A percentile compares a stretch with the other conserved stretches of the same genome.
Evolutionary conservation across 164 flowering plant genomes (phyloP).

Genomic region (Aristolochia fimbriata): DNA sequence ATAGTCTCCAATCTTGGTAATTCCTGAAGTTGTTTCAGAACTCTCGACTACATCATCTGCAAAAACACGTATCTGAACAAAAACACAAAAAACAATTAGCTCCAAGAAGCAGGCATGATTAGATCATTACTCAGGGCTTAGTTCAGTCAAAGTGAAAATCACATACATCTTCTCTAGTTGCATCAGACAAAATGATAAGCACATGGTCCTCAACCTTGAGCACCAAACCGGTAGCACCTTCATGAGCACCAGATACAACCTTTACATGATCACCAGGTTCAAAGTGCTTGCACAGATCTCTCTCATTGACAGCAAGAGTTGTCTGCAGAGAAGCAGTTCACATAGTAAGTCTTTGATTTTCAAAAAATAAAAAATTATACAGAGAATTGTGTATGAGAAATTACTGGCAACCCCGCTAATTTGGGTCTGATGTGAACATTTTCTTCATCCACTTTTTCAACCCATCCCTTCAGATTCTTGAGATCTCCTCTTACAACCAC

Average conservation of each 20-base stretch:
- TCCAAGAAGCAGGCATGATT: too few relatives aligned
- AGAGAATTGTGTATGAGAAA: neutral
- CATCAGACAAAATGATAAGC: slow-evolving; percentile 76
- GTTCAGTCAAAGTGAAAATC: neutral
- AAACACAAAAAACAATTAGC: neutral
- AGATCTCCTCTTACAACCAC: slow-evolving; percentile 87
- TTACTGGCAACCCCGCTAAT: slow-evolving; percentile 72
- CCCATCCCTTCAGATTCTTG: slow-evolving; percentile 83
- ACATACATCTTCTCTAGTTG: slow-evolving; percentile 91
- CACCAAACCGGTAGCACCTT: slow-evolving; percentile 98
- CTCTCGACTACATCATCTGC: slow-evolving; percentile 95
- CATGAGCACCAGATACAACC: slow-evolving; percentile 82
- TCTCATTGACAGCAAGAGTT: slow-evolving; percentile 75
- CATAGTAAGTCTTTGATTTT: neutral
- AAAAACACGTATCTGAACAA: slow-evolving; percentile 73
- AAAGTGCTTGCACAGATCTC: slow-evolving; percentile 86
- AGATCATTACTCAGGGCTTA: too few relatives aligned
- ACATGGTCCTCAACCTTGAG: slow-evolving; percentile 88
- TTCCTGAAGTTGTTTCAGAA: slow-evolving; percentile 91
- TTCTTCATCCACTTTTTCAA: slow-evolving; percentile 95
- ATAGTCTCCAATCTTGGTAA: slow-evolving; percentile 86
- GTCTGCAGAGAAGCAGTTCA: slow-evolving; percentile 22
- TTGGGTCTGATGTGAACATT: slow-evolving; percentile 76
- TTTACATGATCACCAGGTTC: slow-evolving; percentile 96
- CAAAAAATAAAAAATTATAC: neutral